Conservation (phyloP, 352 stramenopile genomes). For the Pythium rishiriense region DNA sequence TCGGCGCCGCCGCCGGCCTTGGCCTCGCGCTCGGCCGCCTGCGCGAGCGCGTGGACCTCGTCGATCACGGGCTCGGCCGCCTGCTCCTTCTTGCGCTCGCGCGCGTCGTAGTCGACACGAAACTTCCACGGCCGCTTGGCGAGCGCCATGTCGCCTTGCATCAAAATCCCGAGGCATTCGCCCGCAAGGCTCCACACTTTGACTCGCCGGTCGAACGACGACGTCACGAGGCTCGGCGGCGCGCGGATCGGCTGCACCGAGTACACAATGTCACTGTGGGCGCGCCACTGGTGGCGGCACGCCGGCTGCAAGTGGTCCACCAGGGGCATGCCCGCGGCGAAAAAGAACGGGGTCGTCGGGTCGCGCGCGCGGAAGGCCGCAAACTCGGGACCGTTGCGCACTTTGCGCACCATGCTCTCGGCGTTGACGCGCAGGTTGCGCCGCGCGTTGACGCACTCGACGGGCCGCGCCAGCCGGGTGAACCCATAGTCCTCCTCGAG, state of each 20-base stretch:
- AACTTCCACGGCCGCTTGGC: constrained; percentile 63
- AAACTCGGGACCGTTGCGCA: constrained; percentile 64
- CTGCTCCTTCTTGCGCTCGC: constrained; percentile 66
- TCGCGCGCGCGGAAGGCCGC: constrained; percentile 53
- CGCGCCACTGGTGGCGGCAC: constrained; percentile 64
- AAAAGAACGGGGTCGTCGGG: constrained; percentile 60
- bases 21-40: constrained; percentile 23
- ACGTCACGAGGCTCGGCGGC: constrained; percentile 67
- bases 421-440: constrained; percentile 77
- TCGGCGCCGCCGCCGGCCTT: background rate
- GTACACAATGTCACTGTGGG: constrained; percentile 76
- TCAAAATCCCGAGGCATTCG: constrained; percentile 71
- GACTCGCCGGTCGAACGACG: constrained; percentile 77
- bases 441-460: constrained; percentile 73
- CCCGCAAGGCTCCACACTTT: constrained; percentile 70
- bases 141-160: constrained; percentile 65
- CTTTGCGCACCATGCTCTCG: constrained; percentile 66
- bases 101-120: constrained; percentile 68
- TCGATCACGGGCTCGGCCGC: constrained; percentile 57
- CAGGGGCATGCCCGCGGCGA: constrained; percentile 51
- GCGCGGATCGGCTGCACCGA: constrained; percentile 74
- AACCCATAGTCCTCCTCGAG: constrained; percentile 57
- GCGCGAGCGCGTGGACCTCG: constrained; percentile 46
- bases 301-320: constrained; percentile 3
- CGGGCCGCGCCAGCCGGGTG: constrained; percentile 40